phyloP scores from a whole-genome alignment of 192 early-diverging fungal genomes.

The Coemansia asiatica region DNA sequence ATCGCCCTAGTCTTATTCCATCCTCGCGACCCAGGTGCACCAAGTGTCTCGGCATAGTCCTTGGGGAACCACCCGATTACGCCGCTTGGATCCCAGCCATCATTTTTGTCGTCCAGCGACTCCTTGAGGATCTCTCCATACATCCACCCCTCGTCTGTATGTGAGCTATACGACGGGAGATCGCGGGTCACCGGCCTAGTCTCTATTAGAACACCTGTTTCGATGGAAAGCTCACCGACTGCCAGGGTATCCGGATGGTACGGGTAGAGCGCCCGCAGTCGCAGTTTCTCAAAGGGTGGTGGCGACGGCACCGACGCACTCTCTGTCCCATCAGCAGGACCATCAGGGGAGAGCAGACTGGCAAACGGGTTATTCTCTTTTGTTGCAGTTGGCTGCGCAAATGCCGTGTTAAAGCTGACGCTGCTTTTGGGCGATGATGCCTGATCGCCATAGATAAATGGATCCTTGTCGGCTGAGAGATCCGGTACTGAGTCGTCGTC shows the following conservation, averaged over 20 bases:
- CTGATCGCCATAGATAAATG: background rate
- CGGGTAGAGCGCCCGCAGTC: conserved; percentile 40
- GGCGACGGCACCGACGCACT: background rate
- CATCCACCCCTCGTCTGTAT: conserved; percentile 45
- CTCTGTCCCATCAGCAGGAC: background rate
- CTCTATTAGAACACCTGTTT: conserved; percentile 40
- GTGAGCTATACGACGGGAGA: background rate
- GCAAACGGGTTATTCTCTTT: conserved; percentile 48
- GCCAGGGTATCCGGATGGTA: conserved; percentile 11
- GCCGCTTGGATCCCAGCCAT: conserved; percentile 41
- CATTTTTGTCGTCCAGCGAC: conserved; percentile 17
- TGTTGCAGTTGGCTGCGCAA: conserved; percentile 11
- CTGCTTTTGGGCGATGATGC: conserved; percentile 22
- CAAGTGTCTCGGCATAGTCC: conserved; percentile 41
- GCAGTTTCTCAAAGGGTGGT: conserved; percentile 16
- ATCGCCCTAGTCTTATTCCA: conserved; percentile 41
- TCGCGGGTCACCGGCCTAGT: conserved; percentile 19
- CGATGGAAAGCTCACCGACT: conserved; percentile 26
- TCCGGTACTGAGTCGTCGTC: conserved; percentile 23
- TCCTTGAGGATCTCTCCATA: conserved; percentile 39
- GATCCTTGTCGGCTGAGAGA: background rate
- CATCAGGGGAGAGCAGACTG: conserved; percentile 16
- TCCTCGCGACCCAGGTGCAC: conserved; percentile 30
- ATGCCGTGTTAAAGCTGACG: conserved; percentile 49
- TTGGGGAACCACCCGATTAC: conserved; percentile 41